Conservation (phyloP, 75 land plant genomes). For the Gnetum montanum region DNA sequence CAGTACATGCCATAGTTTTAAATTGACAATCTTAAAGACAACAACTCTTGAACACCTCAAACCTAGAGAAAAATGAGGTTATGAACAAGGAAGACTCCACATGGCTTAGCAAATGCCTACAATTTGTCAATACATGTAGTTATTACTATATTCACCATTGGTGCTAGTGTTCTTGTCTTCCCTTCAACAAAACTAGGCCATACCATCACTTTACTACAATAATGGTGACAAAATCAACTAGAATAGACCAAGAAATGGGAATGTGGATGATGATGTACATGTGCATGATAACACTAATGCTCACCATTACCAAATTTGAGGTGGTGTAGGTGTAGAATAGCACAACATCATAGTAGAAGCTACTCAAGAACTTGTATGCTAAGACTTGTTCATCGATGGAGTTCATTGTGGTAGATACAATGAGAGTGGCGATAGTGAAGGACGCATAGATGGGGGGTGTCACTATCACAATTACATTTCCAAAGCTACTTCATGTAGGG, state of each 20-base stretch:
- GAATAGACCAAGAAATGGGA: not conserved
- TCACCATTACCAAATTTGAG: too few species aligned
- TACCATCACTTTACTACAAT: slow-evolving; percentile 18
- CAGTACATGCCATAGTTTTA: slow-evolving; percentile 26
- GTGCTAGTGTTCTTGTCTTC: slow-evolving; percentile 29
- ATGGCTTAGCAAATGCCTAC: slow-evolving; percentile 3
- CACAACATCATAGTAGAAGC: too few species aligned
- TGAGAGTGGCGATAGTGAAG: too few species aligned
- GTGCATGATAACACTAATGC: too few species aligned
- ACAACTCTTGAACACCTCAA: slow-evolving; percentile 33
- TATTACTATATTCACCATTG: slow-evolving; percentile 28
- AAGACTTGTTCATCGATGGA: too few species aligned
- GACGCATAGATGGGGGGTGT: too few species aligned
- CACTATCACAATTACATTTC: too few species aligned
- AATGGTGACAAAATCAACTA: slow-evolving; percentile 10
- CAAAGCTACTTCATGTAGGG: too few species aligned
- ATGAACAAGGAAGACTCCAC: slow-evolving; percentile 9
- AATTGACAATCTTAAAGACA: slow-evolving; percentile 9
- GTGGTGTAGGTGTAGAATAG: too few species aligned
- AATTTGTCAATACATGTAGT: slow-evolving; percentile 15
- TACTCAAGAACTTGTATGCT: too few species aligned
- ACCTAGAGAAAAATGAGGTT: slow-evolving; percentile 4
- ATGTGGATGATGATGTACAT: not conserved
- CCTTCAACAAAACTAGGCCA: slow-evolving; percentile 18
- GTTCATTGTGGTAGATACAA: too few species aligned